Evolutionary conservation across 495 filamentous ascomycete genomes (phyloP).

Genomic region (Daldinia caldariorum): DNA sequence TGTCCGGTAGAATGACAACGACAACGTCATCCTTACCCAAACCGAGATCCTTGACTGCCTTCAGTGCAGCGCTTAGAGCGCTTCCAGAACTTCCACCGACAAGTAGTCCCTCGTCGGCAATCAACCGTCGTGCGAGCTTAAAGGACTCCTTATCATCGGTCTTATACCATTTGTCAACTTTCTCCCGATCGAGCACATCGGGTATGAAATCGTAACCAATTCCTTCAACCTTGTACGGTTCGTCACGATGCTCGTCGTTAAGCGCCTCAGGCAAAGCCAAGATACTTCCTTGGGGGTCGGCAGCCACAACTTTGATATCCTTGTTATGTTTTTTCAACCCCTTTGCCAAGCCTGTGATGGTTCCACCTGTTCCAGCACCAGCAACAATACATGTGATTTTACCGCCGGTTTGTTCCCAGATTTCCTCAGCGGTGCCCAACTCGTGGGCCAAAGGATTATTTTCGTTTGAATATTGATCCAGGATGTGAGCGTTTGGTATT

Average conservation of each 20-base stretch:
- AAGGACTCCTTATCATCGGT: conserved; percentile 94
- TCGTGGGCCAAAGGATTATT: conserved; percentile 97
- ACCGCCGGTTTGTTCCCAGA: conserved; percentile 91
- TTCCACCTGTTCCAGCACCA: conserved; percentile 94
- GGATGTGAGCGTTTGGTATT: conserved; percentile 93
- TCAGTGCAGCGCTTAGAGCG: conserved; percentile 85
- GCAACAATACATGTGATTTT: conserved; percentile 87
- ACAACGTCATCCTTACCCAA: conserved; percentile 82
- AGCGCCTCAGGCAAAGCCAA: conserved; percentile 80
- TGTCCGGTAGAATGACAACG: conserved; percentile 92
- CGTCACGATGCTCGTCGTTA: conserved; percentile 81
- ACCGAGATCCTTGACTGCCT: conserved; percentile 77
- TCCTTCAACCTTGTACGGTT: conserved; percentile 96
- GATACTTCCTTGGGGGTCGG: conserved; percentile 90
- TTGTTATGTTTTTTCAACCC: conserved; percentile 88
- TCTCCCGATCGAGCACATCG: conserved; percentile 82
- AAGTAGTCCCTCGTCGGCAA: conserved; percentile 92
- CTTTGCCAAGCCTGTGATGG: conserved; percentile 87
- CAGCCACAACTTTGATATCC: conserved; percentile 84
- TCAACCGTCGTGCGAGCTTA: conserved; percentile 84
- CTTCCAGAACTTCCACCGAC: conserved; percentile 95
- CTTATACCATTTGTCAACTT: conserved; percentile 97
- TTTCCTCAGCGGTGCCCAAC: conserved; percentile 93
- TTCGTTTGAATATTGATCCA: conserved; percentile 93
- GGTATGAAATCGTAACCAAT: conserved; percentile 99